phyloP scores from a whole-genome alignment of 768 basidiomycete genomes.

The Amanita thiersii region DNA sequence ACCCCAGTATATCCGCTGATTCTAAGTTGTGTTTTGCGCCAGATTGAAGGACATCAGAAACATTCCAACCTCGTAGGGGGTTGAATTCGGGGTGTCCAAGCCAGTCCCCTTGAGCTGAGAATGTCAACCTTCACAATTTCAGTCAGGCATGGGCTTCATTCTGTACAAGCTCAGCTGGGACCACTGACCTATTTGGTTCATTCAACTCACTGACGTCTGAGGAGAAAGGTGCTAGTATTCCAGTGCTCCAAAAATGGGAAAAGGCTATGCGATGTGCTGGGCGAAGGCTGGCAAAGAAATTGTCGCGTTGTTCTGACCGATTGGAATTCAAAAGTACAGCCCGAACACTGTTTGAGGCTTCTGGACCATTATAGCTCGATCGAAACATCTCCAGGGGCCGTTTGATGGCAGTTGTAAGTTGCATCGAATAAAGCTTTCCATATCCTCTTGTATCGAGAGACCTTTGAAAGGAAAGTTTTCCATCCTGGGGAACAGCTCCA shows the following conservation, averaged over 20 bases:
- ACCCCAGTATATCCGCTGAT: constrained; percentile 29
- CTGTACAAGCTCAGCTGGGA: not conserved
- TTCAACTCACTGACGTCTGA: constrained; percentile 23
- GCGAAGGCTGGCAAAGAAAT: constrained; percentile 27
- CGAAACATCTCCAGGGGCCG: constrained; percentile 30
- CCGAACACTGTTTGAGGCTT: constrained; percentile 20
- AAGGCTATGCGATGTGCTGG: constrained; percentile 32
- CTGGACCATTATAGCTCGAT: constrained; percentile 20
- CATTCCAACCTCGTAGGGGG: constrained; percentile 42
- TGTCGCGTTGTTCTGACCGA: constrained; percentile 33
- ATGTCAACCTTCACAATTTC: constrained; percentile 27
- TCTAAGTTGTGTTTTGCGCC: constrained; percentile 27
- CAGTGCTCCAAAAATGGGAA: constrained; percentile 28
- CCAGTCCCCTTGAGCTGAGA: constrained; percentile 37
- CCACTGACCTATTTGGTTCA: constrained; percentile 29
- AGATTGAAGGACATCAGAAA: constrained; percentile 28
- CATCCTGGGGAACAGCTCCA: constrained; percentile 19
- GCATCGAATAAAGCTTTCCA: constrained; percentile 27
- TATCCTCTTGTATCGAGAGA: constrained; percentile 24
- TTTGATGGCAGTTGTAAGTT: constrained; percentile 26
- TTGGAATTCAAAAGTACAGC: constrained; percentile 25
- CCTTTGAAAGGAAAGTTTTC: constrained; percentile 29
- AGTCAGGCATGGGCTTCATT: not conserved
- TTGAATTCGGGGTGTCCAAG: constrained; percentile 30
- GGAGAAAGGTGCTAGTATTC: constrained; percentile 29